These are phyloP conservation scores for Clavispora phyllophila DNA, from an alignment of 805 yeast genomes.

Conservation along the genomic window DNA sequence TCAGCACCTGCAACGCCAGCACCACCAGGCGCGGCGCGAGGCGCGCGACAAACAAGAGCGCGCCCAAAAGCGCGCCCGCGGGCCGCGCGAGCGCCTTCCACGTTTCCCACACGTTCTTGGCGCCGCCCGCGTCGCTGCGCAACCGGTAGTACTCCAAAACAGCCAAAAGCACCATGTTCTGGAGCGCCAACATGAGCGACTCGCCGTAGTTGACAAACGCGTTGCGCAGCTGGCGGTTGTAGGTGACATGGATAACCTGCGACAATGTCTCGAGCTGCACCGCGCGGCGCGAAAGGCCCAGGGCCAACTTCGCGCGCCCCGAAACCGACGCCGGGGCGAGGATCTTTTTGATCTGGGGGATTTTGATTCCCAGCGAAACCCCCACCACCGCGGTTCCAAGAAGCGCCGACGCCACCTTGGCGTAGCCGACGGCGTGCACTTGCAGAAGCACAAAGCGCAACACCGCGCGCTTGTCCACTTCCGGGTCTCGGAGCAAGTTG, in stretches of 20 bases:
- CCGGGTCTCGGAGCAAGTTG: slow-evolving; percentile 34
- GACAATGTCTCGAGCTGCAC: slow-evolving; percentile 32
- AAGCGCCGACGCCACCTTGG: slow-evolving; percentile 27
- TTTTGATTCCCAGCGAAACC: slow-evolving; percentile 32
- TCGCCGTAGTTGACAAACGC: slow-evolving; percentile 39
- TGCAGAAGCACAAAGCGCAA: slow-evolving; percentile 34
- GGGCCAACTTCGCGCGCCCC: slow-evolving; percentile 26
- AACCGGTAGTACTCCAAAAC: slow-evolving; percentile 31
- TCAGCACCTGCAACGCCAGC: slow-evolving; percentile 29
- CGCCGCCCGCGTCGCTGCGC: slow-evolving; percentile 14
- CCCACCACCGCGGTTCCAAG: slow-evolving; percentile 34
- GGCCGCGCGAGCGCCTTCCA: slow-evolving; percentile 21
- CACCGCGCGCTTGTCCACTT: slow-evolving; percentile 34
- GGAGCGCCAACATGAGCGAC: slow-evolving; percentile 33
- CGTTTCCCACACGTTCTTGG: slow-evolving; percentile 12
- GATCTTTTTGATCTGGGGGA: slow-evolving; percentile 39
- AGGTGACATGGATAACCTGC: slow-evolving; percentile 35
- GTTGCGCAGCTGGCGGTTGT: slow-evolving; percentile 30
- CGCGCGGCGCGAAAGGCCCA: slow-evolving; percentile 33
- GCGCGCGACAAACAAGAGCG: slow-evolving; percentile 25
- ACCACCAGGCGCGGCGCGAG: slow-evolving; percentile 26
- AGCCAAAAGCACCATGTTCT: slow-evolving; percentile 32
- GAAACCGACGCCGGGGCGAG: slow-evolving; percentile 21
- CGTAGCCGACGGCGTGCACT: slow-evolving; percentile 29
- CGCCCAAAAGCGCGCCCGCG: slow-evolving; percentile 22